phyloP scores from a whole-genome alignment of 768 basidiomycete species.

The Russula sp. region DNA sequence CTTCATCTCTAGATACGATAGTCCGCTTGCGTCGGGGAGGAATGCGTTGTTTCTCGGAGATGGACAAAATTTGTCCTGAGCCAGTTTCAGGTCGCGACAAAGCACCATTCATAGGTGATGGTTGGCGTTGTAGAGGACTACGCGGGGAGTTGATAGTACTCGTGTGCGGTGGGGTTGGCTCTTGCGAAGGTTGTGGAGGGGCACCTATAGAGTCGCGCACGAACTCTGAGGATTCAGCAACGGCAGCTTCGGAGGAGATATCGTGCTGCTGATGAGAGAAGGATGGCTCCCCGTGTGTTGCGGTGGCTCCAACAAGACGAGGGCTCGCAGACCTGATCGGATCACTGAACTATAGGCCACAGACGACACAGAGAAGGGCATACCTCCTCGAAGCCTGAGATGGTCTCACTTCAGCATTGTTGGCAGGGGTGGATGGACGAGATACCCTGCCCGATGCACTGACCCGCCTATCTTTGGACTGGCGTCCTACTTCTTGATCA shows the following conservation, averaged over 20 bases:
- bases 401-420: neutral
- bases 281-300: neutral
- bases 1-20: neutral
- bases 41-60: neutral
- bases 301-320: neutral
- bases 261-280: neutral
- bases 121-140: constrained; percentile 9
- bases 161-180: constrained; percentile 27
- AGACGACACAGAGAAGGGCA: neutral
- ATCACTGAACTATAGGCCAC: neutral
- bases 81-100: neutral
- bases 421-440: neutral
- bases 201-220: neutral
- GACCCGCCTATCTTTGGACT: neutral
- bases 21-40: constrained; percentile 4
- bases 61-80: neutral
- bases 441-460: neutral
- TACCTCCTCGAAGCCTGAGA: neutral
- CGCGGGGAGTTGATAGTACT: constrained; percentile 14
- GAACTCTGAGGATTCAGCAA: neutral
- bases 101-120: neutral
- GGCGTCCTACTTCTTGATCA: constrained; percentile 13
- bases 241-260: neutral
- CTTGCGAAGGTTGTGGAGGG: constrained; percentile 14
- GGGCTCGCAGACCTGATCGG: constrained; percentile 2